Conservation (phyloP, 306 rosid species). For the Lathyrus aphaca region DNA sequence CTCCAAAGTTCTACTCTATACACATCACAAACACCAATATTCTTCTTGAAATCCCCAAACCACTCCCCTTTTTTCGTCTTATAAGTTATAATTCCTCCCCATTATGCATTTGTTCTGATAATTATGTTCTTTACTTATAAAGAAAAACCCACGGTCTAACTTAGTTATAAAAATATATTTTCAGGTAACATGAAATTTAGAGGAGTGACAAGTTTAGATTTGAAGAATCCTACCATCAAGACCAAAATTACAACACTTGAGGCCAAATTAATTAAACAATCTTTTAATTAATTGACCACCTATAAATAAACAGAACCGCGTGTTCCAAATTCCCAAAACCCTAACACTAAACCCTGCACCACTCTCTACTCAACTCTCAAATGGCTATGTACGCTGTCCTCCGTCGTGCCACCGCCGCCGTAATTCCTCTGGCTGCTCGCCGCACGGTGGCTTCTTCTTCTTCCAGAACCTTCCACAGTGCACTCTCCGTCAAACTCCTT, state of each 20-base stretch:
- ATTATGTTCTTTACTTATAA: too few species aligned
- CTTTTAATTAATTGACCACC: neutral
- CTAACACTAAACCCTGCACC: constrained; percentile 37
- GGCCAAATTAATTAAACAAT: neutral
- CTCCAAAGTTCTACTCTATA: too few species aligned
- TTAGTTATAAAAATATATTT: too few species aligned
- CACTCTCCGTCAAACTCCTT: constrained; percentile 32
- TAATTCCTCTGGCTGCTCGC: constrained; percentile 48
- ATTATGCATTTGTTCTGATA: too few species aligned
- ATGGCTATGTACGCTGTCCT: constrained; percentile 67
- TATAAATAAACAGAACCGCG: neutral
- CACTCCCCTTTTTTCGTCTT: too few species aligned
- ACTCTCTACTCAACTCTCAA: neutral
- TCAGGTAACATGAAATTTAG: too few species aligned
- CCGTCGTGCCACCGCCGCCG: constrained; percentile 63
- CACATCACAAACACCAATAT: too few species aligned
- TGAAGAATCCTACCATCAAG: too few species aligned
- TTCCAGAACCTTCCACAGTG: constrained; percentile 56
- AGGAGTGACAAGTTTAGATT: too few species aligned
- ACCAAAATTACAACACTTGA: neutral
- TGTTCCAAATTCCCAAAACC: constrained; percentile 23
- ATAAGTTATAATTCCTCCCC: too few species aligned
- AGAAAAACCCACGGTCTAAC: too few species aligned
- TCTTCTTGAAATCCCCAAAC: too few species aligned
- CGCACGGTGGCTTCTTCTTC: constrained; percentile 51